Evolutionary conservation across 2,329 filamentous ascomycete genomes (phyloP).

Genomic region (Beauveria brongniartii): DNA sequence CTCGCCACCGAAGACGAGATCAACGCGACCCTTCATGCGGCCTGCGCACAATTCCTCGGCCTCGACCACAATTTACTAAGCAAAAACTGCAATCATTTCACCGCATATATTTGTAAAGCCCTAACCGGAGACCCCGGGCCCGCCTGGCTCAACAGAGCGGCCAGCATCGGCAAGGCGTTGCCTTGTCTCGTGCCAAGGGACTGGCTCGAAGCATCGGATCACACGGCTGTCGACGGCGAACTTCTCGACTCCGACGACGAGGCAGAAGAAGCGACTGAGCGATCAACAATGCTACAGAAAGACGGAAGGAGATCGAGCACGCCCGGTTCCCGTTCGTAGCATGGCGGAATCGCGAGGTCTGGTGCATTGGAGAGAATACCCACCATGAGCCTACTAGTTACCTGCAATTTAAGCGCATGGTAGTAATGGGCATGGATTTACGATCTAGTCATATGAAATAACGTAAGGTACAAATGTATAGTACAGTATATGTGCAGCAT

Average conservation of each 20-base stretch:
- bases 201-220: conserved; percentile 74
- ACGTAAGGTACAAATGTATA: conserved; percentile 7
- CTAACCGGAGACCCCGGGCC: conserved; percentile 65
- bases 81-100: conserved; percentile 87
- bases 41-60: conserved; percentile 66
- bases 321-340: neutral
- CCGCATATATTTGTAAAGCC: conserved; percentile 63
- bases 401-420: neutral
- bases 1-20: conserved; percentile 62
- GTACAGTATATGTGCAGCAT: conserved; percentile 7
- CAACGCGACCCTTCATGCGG: conserved; percentile 57
- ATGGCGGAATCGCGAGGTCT: neutral
- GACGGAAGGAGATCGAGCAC: conserved; percentile 13
- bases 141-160: conserved; percentile 72
- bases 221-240: conserved; percentile 63
- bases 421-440: neutral
- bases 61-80: conserved; percentile 73
- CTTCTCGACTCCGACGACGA: conserved; percentile 49
- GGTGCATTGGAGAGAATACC: neutral
- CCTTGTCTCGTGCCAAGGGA: conserved; percentile 77
- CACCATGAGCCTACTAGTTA: neutral
- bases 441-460: neutral
- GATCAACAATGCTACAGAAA: conserved; percentile 42
- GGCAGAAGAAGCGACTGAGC: conserved; percentile 31
- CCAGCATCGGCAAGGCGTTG: conserved; percentile 71